These are phyloP conservation scores for Solanum chacoense DNA, from an alignment of 305 asterid species.

Conservation along the genomic window DNA sequence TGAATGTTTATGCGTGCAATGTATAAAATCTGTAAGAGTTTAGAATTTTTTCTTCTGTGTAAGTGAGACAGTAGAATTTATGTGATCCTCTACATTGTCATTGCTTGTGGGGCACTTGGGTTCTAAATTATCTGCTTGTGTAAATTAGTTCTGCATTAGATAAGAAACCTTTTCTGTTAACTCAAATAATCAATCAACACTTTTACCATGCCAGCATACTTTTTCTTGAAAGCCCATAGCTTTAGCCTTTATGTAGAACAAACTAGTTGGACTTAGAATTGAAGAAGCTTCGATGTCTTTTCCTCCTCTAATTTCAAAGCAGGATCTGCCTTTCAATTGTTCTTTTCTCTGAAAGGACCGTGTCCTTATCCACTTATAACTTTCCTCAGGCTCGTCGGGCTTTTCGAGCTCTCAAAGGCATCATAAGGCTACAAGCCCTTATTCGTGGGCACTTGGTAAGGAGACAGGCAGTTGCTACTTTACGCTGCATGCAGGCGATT, in stretches of 20 bases:
- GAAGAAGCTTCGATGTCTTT: neutral
- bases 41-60: neutral
- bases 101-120: neutral
- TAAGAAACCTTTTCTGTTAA: neutral
- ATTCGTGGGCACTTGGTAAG: conserved; percentile 96
- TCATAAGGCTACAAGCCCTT: conserved; percentile 94
- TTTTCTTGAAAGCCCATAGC: neutral
- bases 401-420: conserved; percentile 88
- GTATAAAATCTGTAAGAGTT: neutral
- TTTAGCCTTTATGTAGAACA: neutral
- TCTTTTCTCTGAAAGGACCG: neutral
- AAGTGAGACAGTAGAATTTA: neutral
- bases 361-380: neutral
- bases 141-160: neutral
- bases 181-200: neutral
- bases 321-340: neutral
- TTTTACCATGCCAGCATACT: neutral
- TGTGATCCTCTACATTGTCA: neutral
- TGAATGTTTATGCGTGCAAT: neutral
- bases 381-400: conserved; percentile 87
- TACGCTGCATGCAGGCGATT: conserved; percentile 75
- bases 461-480: conserved; percentile 89
- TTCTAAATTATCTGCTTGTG: neutral
- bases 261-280: neutral
- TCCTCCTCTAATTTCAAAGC: neutral